phyloP scores from a whole-genome alignment of 768 basidiomycete genomes.

The Termitomyces sp. region DNA sequence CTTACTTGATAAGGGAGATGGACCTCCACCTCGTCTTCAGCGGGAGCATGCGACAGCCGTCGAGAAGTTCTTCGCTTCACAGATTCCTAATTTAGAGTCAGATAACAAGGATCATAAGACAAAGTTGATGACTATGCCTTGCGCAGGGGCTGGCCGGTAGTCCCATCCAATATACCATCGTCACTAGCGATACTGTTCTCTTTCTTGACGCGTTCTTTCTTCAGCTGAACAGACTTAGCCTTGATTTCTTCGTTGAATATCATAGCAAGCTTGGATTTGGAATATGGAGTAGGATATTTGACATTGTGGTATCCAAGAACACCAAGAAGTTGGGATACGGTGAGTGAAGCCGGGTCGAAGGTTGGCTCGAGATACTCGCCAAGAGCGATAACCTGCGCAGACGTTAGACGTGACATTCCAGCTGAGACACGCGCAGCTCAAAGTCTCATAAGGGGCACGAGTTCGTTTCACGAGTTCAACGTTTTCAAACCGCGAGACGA shows the following conservation, averaged over 20 bases:
- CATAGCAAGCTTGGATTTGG: conserved; percentile 73
- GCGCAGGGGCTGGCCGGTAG: conserved; percentile 68
- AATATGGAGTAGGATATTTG: conserved; percentile 69
- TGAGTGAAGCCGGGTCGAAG: conserved; percentile 72
- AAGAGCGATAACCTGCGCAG: conserved; percentile 67
- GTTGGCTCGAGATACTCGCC: conserved; percentile 80
- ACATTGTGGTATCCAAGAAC: conserved; percentile 76
- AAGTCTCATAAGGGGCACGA: neutral
- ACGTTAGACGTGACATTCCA: conserved; percentile 72
- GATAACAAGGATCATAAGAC: conserved; percentile 1
- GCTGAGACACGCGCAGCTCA: neutral
- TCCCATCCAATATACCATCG: conserved; percentile 78
- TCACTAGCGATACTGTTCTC: conserved; percentile 75
- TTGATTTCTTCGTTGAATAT: conserved; percentile 79
- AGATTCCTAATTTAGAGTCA: conserved; percentile 17
- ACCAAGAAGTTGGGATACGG: conserved; percentile 79
- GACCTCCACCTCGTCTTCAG: conserved; percentile 43
- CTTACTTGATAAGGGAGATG: conserved; percentile 57
- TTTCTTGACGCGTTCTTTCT: conserved; percentile 60
- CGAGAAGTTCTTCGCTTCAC: conserved; percentile 57
- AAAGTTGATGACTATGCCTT: conserved; percentile 1
- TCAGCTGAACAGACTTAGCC: conserved; percentile 51
- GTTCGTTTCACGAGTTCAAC: too few relatives aligned
- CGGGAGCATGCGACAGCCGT: conserved; percentile 57
- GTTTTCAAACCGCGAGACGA: conserved; percentile 3